Conservation (phyloP, 306 rosid species). For the Luffa aegyptiaca region DNA sequence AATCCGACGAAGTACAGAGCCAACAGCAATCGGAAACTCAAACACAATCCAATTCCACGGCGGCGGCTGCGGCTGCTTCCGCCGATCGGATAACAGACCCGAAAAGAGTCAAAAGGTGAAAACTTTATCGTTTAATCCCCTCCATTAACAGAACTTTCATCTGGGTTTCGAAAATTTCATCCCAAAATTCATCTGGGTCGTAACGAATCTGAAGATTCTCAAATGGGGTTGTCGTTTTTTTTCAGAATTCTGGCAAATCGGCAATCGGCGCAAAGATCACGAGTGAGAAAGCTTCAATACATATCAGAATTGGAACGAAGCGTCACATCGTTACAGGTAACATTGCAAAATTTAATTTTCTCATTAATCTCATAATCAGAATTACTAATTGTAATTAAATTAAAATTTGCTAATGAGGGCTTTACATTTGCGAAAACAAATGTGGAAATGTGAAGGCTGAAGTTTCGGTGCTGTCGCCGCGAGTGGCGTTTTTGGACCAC, state of each 20-base stretch:
- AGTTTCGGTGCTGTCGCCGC: conserved; percentile 76
- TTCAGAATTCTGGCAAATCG: conserved; percentile 88
- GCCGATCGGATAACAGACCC: conserved; percentile 60
- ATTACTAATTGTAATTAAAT: background rate
- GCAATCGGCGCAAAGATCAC: conserved; percentile 94
- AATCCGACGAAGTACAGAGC: conserved; percentile 55
- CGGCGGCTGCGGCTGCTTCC: conserved; percentile 10
- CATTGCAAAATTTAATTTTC: background rate
- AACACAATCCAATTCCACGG: conserved; percentile 11
- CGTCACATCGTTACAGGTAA: conserved; percentile 82
- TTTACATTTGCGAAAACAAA: background rate
- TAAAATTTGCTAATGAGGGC: background rate
- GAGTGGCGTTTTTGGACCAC: conserved; percentile 88
- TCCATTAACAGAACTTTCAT: background rate
- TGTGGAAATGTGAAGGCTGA: conserved; percentile 48
- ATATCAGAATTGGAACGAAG: conserved; percentile 88
- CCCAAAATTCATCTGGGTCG: background rate
- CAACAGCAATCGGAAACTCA: conserved; percentile 40
- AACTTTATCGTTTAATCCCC: background rate
- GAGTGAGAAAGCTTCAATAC: conserved; percentile 94
- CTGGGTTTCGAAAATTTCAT: background rate
- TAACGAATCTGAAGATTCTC: background rate
- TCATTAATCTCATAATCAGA: background rate
- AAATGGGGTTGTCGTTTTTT: background rate
- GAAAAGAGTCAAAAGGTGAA: conserved; percentile 83